Base-by-base conservation (phyloP, 805 yeast species). In the Monosporozyma aerobia region DNA sequence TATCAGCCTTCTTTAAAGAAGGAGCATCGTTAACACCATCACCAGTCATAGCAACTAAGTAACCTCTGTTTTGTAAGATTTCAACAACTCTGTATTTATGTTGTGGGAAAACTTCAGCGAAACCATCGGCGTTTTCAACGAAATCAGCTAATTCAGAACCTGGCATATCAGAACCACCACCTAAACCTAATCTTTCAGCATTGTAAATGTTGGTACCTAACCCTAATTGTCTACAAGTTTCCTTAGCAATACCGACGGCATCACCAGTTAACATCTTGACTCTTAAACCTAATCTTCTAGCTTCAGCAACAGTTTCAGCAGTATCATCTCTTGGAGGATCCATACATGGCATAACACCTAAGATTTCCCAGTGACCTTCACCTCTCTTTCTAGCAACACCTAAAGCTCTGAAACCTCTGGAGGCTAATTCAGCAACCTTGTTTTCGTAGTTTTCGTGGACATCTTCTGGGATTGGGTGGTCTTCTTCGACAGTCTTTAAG, bases 361-460 rank as follows among this genome's bases (percentile, higher is more conserved):
- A 78, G 65, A 90, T 89, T 78, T 90, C 96, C 96, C 96, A 90
- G 83, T 87, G 95, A 68, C 95, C 95, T 76, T 88, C 96, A 77
- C 95, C 96, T 80, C 95, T 84, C 88, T 88, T 88, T 82, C 97
- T 87, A 61, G 97, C 97, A 78, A 90, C 96, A 85, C 97, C 97
- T 72, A 90, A 80, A 69, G 97, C 90, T 77, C 97, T 82, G 92
- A 88, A 90, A 82, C 97, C 97, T 83, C 96, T 85, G 67, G 95
- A 84, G 70, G 97, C 97, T 73, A 90, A 88, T 78, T 90, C 97
- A 69, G 96, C 96, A 68, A 90, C 97, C 76, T 89, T 89, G 83
- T 88, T 87, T 80, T 89, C 95, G 76, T 90, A 90, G 81, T 87
- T 88, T 77, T 87, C 94, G 70, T 85, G 87, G 72, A 90, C 77